Base-by-base conservation (phyloP, 169 alveolate genomes). In the Plasmodium gallinaceum region DNA sequence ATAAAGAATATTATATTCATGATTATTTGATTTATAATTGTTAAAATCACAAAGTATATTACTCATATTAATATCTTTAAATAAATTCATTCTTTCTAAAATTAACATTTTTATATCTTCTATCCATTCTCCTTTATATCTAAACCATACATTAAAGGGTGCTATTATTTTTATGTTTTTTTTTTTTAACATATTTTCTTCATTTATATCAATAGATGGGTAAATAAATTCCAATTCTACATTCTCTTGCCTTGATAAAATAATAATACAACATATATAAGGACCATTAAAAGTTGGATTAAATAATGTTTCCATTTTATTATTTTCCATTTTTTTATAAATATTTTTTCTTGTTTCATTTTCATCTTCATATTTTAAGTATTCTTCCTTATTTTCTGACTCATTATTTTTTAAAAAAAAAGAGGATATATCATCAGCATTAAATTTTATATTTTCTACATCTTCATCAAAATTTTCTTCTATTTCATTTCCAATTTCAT, bases 111-210 rank as follows among this genome's bases (percentile, higher is more conserved):
- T 69, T 72, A 80, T 52, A 80, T 80, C 90, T 46, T 62, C 83
- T 22, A 52, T 32, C 90, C 90, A 80, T 12, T 80, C 66, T 48
- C 90, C 83, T 68, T 80, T 18, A 46, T 80, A 80, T 80, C 90
- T 60, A 42, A 66, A 58, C 90, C 90, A 80, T 20, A 80, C 73
- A 60, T 71, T 68, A 80, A 80, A 80, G 14, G 90, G 90, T 42
- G 90, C 66, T 68, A 80, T 43, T 20, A 43, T 18, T 62, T 39
- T 26, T 14, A 8, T 66, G 16, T 74, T 61, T 54, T 80, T 57
- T 68, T 58, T 22, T n/a, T 46, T 57, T 51, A 80, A 45, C 24
- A 22, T 42, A 39, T 76, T 74, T 24, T 3, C 52, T 80, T 80
- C 83, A 16, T 65, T 42, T 45, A 60, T 45, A 24, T 80, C 66